A percentile compares a stretch with the other conserved stretches of the same genome.
Evolutionary conservation across 257 asterid species (phyloP).

Genomic region (Solanum gandarillasii): DNA sequence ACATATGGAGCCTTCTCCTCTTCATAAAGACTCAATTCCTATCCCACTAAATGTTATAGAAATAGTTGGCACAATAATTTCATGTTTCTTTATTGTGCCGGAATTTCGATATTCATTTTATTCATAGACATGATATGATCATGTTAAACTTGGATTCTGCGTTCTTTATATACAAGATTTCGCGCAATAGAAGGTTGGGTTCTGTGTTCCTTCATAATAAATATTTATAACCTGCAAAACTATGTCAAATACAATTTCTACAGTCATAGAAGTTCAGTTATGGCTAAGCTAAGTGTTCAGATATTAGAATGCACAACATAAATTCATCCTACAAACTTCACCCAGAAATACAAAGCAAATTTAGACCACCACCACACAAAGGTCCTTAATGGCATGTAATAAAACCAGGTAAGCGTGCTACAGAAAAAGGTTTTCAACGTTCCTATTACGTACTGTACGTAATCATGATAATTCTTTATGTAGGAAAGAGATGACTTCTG

Average conservation of each 20-base stretch:
- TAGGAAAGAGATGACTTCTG: not conserved
- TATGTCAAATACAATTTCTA: not conserved
- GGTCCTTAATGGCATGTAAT: not conserved
- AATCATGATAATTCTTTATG: not conserved
- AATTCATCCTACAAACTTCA: not conserved
- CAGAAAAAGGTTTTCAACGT: not conserved
- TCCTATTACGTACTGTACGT: not conserved
- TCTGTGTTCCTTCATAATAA: not conserved
- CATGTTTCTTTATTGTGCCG: not conserved
- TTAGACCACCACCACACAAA: not conserved
- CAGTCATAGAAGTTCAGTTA: not conserved
- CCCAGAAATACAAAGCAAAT: not conserved
- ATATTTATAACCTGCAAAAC: not conserved
- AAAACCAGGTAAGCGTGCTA: not conserved
- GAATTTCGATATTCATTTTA: not conserved
- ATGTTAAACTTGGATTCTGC: not conserved
- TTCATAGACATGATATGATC: not conserved
- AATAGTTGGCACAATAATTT: not conserved
- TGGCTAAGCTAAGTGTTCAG: not conserved
- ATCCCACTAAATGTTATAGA: not conserved
- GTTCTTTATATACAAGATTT: not conserved
- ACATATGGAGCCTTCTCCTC: not conserved
- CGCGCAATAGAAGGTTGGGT: not conserved
- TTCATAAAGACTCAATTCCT: not conserved
- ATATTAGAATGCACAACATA: not conserved